Conservation (phyloP, 306 rosid species). For the Hylodesmum podocarpum region DNA sequence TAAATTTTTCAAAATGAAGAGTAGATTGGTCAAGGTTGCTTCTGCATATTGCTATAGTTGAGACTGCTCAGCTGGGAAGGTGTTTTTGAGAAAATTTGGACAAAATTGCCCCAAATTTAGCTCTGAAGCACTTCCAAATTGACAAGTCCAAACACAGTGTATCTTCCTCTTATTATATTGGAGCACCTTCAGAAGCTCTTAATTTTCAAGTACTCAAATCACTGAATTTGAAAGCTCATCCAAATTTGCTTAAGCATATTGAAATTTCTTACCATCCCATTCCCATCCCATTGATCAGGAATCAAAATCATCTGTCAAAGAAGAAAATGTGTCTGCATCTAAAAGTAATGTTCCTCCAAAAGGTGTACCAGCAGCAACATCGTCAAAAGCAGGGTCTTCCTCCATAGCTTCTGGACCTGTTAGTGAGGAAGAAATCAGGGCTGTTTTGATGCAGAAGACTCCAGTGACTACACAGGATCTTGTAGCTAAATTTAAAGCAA, state of each 20-base stretch:
- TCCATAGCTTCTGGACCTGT: conserved; percentile 60
- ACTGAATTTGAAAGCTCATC: not conserved
- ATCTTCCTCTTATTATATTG: not conserved
- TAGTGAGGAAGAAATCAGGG: conserved; percentile 83
- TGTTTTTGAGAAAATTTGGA: not conserved
- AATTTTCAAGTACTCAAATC: not conserved
- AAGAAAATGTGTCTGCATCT: conserved; percentile 49
- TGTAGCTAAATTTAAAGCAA: conserved; percentile 73
- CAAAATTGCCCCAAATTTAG: not conserved
- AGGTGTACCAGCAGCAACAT: conserved; percentile 40
- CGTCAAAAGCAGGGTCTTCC: conserved; percentile 42
- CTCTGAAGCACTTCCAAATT: not conserved
- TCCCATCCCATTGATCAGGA: conserved; percentile 48
- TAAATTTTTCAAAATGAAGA: not conserved
- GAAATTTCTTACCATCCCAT: conserved; percentile 8
- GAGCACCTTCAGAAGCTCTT: not conserved
- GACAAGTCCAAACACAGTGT: not conserved
- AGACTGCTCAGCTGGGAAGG: not conserved
- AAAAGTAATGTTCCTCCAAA: conserved; percentile 50
- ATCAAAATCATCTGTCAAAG: conserved; percentile 50
- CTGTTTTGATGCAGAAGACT: conserved; percentile 66
- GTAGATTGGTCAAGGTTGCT: not conserved
- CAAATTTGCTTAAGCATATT: not conserved
- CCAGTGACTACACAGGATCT: conserved; percentile 85
- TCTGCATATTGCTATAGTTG: not conserved